A percentile compares a stretch with the other conserved stretches of the same genome.
Evolutionary conservation across 768 basidiomycete species (phyloP).

Genomic region (Leccinellum luteum): DNA sequence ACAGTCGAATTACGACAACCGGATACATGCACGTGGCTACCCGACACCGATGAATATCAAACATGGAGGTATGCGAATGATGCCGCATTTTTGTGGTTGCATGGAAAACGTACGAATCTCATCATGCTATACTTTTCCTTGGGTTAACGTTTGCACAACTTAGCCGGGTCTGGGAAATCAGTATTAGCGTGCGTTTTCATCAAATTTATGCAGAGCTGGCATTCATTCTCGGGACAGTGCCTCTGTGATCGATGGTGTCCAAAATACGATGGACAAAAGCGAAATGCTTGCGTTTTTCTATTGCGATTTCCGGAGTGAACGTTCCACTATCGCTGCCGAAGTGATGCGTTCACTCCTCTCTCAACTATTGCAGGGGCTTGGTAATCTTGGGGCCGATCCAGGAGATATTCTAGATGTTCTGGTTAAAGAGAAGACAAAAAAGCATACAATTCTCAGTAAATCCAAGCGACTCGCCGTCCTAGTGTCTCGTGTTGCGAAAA

Average conservation of each 20-base stretch:
- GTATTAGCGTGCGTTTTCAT: neutral
- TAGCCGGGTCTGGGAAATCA: neutral
- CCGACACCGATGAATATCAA: neutral
- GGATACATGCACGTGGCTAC: neutral
- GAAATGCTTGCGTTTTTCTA: neutral
- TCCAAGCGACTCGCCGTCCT: neutral
- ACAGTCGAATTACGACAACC: neutral
- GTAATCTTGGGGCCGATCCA: neutral
- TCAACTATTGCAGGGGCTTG: neutral
- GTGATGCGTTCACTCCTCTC: neutral
- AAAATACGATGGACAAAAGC: neutral
- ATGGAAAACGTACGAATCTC: neutral
- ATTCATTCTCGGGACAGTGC: neutral
- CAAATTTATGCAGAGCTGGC: no score
- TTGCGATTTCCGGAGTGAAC: neutral
- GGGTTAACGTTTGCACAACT: neutral
- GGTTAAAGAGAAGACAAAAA: neutral
- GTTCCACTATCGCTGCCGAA: neutral
- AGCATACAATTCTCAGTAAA: neutral
- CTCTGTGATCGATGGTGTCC: neutral
- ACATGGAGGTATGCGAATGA: neutral
- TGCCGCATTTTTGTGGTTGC: neutral
- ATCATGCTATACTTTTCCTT: neutral
- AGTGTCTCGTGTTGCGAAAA: neutral
- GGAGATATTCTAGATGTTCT: neutral